These are phyloP conservation scores for Lentinula novae-zelandiae DNA, from an alignment of 1,284 basidiomycete species.

Conservation along the genomic window DNA sequence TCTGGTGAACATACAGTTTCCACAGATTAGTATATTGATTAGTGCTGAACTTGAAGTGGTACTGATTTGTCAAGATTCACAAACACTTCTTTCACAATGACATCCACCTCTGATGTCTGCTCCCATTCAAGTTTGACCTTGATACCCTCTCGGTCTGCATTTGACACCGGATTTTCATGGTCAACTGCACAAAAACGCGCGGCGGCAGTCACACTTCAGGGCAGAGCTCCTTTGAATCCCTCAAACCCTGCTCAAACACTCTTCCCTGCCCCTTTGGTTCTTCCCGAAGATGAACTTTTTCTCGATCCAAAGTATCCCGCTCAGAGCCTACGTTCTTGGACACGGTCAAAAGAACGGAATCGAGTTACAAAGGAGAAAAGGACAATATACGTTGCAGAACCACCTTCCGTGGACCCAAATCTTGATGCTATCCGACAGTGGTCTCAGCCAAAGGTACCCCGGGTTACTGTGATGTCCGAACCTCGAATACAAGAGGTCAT, in stretches of 20 bases:
- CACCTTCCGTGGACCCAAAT: slow-evolving; percentile 22
- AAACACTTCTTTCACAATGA: not conserved
- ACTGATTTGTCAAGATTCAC: not conserved
- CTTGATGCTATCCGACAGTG: slow-evolving; percentile 22
- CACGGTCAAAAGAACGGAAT: slow-evolving; percentile 26
- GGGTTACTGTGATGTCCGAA: not conserved
- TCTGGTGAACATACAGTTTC: too few relatives aligned
- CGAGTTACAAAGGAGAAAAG: slow-evolving; percentile 22
- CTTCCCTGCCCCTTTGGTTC: slow-evolving; percentile 29
- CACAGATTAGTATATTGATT: too few relatives aligned
- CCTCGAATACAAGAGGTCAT: slow-evolving; percentile 20
- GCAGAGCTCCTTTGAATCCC: not conserved
- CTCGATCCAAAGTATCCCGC: slow-evolving; percentile 29
- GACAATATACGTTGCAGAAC: slow-evolving; percentile 28
- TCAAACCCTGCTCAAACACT: not conserved
- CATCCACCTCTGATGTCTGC: not conserved
- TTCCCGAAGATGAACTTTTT: slow-evolving; percentile 29
- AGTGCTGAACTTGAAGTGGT: not conserved
- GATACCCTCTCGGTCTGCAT: not conserved
- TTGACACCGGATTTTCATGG: not conserved
- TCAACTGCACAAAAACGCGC: not conserved
- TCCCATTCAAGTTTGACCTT: not conserved
- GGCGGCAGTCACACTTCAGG: not conserved
- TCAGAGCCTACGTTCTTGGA: slow-evolving; percentile 29
- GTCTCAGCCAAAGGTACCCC: slow-evolving; percentile 14